Percentiles rank a stretch among this genome's conserved stretches.
These are phyloP conservation scores for Ogataea nitratoaversa DNA, from an alignment of 805 yeast species.

Conservation along the genomic window DNA sequence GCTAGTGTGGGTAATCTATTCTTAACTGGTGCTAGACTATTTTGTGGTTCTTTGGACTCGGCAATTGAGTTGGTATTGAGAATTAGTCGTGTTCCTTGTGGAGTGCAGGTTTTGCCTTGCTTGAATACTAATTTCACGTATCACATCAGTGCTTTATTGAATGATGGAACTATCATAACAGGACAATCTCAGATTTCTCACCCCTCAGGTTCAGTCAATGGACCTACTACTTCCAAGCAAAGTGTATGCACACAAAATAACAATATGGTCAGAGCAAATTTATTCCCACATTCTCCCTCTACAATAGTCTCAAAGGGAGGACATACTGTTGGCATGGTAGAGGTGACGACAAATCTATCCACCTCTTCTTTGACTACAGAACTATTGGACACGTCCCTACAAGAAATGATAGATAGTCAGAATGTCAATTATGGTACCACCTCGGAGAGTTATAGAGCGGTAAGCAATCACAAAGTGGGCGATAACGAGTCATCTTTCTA, in stretches of 20 bases:
- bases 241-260: not conserved
- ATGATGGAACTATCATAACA: constrained; percentile 67
- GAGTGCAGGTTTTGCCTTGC: constrained; percentile 67
- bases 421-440: constrained; percentile 18
- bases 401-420: constrained; percentile 13
- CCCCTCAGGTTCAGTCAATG: constrained; percentile 40
- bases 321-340: not conserved
- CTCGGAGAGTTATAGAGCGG: not conserved
- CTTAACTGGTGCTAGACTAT: constrained; percentile 74
- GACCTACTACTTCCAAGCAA: not conserved
- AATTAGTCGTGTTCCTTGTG: constrained; percentile 53
- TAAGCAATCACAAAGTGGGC: not conserved
- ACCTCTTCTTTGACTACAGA: constrained; percentile 4
- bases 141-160: constrained; percentile 74
- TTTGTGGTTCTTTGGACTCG: constrained; percentile 79
- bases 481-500: not conserved
- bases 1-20: constrained; percentile 87
- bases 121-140: constrained; percentile 80
- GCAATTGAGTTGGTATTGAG: constrained; percentile 74
- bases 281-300: constrained; percentile 19
- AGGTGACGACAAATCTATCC: constrained; percentile 1
- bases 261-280: constrained; percentile 16
- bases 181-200: constrained; percentile 95
- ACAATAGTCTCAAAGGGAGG: constrained; percentile 11
- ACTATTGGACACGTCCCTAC: not conserved